A percentile compares a stretch with the other conserved stretches of the same genome.
phyloP scores from a whole-genome alignment of 2,329 filamentous ascomycete species.

The Fusarium pseudograminearum region DNA sequence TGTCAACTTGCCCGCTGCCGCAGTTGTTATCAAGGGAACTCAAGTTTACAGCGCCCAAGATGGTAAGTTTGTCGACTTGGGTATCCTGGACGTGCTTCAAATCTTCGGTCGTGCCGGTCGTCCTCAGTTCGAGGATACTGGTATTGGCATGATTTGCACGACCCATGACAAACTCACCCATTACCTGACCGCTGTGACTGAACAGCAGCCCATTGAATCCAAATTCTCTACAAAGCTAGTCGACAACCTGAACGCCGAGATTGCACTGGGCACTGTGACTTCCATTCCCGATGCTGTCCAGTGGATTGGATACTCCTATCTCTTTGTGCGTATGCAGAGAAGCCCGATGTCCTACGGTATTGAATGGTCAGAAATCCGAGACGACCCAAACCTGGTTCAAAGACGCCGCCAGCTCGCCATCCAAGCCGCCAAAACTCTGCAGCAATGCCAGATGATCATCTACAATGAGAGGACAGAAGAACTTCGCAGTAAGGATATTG shows the following conservation, averaged over 20 bases:
- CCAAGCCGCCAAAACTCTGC: conserved; percentile 86
- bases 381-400: conserved; percentile 90
- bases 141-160: conserved; percentile 98
- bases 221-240: conserved; percentile 93
- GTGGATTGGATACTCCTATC: conserved; percentile 97
- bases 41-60: conserved; percentile 97
- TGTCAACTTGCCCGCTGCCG: conserved; percentile 96
- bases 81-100: conserved; percentile 95
- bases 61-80: conserved; percentile 95
- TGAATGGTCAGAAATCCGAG: conserved; percentile 88
- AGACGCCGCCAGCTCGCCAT: conserved; percentile 87
- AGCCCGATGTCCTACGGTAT: conserved; percentile 95
- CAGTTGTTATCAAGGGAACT: conserved; percentile 97
- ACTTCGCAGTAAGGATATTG: conserved; percentile 92
- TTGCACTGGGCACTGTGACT: conserved; percentile 92
- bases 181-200: conserved; percentile 91
- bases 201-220: conserved; percentile 98
- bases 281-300: conserved; percentile 93
- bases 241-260: conserved; percentile 96
- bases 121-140: conserved; percentile 96
- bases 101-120: conserved; percentile 98
- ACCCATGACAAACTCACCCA: conserved; percentile 93
- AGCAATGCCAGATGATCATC: conserved; percentile 98
- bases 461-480: conserved; percentile 97
- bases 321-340: conserved; percentile 95